Evolutionary conservation across 2,329 filamentous ascomycete genomes (phyloP), one percentile per base, ranked within the genome.

Genomic region (Kalaharituber pfeilii): DNA sequence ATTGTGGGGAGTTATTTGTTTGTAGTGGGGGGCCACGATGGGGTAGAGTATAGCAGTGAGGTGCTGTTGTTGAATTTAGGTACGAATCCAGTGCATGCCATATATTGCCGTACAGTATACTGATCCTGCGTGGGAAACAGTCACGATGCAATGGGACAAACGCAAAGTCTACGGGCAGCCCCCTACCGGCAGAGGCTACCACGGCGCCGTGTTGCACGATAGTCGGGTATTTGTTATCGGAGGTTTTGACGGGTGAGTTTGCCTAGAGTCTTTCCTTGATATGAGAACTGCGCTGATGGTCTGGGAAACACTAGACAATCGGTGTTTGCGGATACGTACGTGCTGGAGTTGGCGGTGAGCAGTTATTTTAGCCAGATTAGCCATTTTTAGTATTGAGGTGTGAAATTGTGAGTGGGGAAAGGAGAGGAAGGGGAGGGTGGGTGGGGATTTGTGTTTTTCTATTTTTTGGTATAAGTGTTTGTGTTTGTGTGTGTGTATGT

Each of bases 281-380:
- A 20, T 6, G 49, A 9, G 49, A n/a, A 47, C 33, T 47, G 49
- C 15, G 9, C 54, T 60, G 49, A 59, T 30, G 9, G n/a, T n/a
- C n/a, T n/a, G n/a, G n/a, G n/a, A n/a, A n/a, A n/a, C n/a, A 9
- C 24, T 26, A 60, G 59, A 50, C 60, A 65, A 56, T 77, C 81
- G 65, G 80, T 83, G 24, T 83, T 82, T 70, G 75, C 75, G 30
- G 80, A 84, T 57, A 80, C 81, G 18, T 79, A 75, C 71, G 72
- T 82, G 5, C 68, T 84, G 53, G 80, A 84, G 68, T 68, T 84
- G 62, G 80, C 79, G 1, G 79, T 83, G 9, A 80, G 82, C 66
- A 76, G 80, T 33, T 84, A 84, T 65, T 84, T 82, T 64, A 82
- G 79, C 58, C 80, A 84, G 67, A 84, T 84, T 64, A 82, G 79